Percentiles rank a stretch among this genome's conserved stretches.
phyloP scores from a whole-genome alignment of 1,139 yeast genomes.

The Sugiyamaella japonica region DNA sequence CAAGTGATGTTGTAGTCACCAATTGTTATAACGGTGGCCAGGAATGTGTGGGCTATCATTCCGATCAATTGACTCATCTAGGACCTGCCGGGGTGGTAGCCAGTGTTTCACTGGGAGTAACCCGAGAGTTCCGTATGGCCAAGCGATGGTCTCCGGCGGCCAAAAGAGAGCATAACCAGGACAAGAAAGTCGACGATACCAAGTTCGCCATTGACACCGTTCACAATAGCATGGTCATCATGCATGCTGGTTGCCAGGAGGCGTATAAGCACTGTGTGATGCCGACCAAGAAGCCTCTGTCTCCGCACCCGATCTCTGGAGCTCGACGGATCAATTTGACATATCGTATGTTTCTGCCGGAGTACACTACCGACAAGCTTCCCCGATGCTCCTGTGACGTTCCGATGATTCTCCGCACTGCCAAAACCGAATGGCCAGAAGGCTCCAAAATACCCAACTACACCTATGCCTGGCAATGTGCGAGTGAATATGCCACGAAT shows the following conservation, averaged over 20 bases:
- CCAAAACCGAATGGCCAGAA: slow-evolving; percentile 28
- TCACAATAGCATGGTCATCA: slow-evolving; percentile 62
- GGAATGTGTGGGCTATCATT: slow-evolving; percentile 66
- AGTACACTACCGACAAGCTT: slow-evolving; percentile 37
- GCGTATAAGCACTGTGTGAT: slow-evolving; percentile 61
- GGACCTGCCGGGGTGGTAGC: slow-evolving; percentile 72
- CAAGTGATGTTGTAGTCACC: slow-evolving; percentile 53
- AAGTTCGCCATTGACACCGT: slow-evolving; percentile 58
- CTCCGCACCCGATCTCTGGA: slow-evolving; percentile 52
- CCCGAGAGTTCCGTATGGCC: slow-evolving; percentile 59
- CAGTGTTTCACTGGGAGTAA: slow-evolving; percentile 64
- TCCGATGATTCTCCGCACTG: slow-evolving; percentile 46
- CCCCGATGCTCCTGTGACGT: slow-evolving; percentile 55
- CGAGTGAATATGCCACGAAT: slow-evolving; percentile 42
- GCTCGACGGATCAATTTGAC: slow-evolving; percentile 60
- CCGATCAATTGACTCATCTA: slow-evolving; percentile 65
- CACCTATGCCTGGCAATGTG: slow-evolving; percentile 51
- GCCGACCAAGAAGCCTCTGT: slow-evolving; percentile 39
- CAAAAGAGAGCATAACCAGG: slow-evolving; percentile 12
- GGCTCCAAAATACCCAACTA: slow-evolving; percentile 12
- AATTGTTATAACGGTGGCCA: slow-evolving; percentile 54
- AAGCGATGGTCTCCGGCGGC: slow-evolving; percentile 33
- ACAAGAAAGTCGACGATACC: slow-evolving; percentile 27
- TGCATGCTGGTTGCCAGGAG: slow-evolving; percentile 81
- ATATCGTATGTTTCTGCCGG: slow-evolving; percentile 53